Base-by-base conservation (phyloP, 2,329 filamentous ascomycete species). In the Colletotrichum scovillei region DNA sequence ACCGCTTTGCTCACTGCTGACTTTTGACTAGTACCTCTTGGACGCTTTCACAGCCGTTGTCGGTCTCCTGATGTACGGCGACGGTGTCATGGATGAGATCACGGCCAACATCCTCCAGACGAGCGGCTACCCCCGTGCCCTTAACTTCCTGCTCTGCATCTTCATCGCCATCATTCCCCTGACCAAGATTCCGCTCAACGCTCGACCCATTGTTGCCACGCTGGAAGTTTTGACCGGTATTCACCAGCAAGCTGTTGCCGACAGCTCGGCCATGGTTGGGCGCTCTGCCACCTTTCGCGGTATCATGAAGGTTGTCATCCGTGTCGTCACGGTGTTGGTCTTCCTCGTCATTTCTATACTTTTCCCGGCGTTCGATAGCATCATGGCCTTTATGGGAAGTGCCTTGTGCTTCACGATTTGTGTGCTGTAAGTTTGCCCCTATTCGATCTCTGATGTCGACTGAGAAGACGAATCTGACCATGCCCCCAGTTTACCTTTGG, bases 391-490 rank as follows among this genome's bases (percentile, higher is more conserved):
- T 74, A 92, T 98, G 84, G 96, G 97, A 14, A 94, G 93, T 52
- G 93, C 95, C 4, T 88, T 98, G 19, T 98, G 96, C 84, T 98
- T 98, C 78, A 94, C 94, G 22, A 97, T 98, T 76, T 98, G 96
- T 83, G 92, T 98, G 76, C 95, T 97, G 82, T 87, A 78, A 80
- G 86, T 83, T 19, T 19, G 49, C 32, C 6, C 59, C 32, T 26
- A 57, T 14, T 19, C 8, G 8, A 9, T 22, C 16, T n/a, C 19
- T 11, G 19, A 0, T 5, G 22, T 49, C 32, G 57, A 73, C 28
- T 14, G 28, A 19, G 28, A 24, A 26, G 19, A 26, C 62, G 11
- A 66, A 64, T 64, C 74, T 52, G 46, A 64, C 58, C 16, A n/a
- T 26, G 1, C 24, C 32, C 2, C 2, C 49, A 88, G 86, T 22